Base-by-base conservation (phyloP, 176 grass and related monocot species). In the Saccharum officinarum region DNA sequence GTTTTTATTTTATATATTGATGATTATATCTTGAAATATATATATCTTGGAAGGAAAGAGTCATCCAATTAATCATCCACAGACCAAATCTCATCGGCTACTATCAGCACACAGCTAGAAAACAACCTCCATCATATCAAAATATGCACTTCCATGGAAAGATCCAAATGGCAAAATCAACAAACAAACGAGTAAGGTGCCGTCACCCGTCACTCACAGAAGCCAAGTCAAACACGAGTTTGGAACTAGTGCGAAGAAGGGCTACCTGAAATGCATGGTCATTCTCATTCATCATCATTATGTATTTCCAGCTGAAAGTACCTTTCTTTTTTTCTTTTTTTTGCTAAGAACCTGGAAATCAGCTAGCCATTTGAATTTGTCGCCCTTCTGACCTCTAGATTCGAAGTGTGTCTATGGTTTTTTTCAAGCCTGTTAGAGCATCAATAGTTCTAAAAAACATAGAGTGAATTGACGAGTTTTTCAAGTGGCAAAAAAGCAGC, bases 151-250 rank as follows among this genome's bases (percentile, higher is more conserved):
- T 31, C 23, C 55, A 31, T 16, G 67, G 8, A 67, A 64, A 1
- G 10, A 25, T 76, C 77, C 83, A 85, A 89, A 71, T 82, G 64
- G 64, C 83, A 36, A 2, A 22, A 38, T 85, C 77, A 76, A 8
- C 76, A 45, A 49, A 20, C 34, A 52, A 57, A 72, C n/a, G 66
- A 82, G 62, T 3, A 69, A 42, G 62, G 11, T 54, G 61, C 8
- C 37, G 62, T 46, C 71, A 60, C 49, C 69, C 63, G 10, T 70
- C 50, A 12, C 69, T 61, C n/a, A 33, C 26, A 31, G 12, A 52
- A 63, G 31, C 75, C 77, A 33, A 80, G 57, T 52, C 75, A 37
- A 71, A 61, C 63, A 18, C 39, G 34, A 23, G 22, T 26, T 67
- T 37, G 6, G 12, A 46, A 22, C 11, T 28, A 28, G 1, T 59